Percentiles rank a stretch among this genome's conserved stretches.
These are phyloP conservation scores for Umbelopsis isabellina DNA, from an alignment of 192 early-diverging fungal species.

Conservation along the genomic window DNA sequence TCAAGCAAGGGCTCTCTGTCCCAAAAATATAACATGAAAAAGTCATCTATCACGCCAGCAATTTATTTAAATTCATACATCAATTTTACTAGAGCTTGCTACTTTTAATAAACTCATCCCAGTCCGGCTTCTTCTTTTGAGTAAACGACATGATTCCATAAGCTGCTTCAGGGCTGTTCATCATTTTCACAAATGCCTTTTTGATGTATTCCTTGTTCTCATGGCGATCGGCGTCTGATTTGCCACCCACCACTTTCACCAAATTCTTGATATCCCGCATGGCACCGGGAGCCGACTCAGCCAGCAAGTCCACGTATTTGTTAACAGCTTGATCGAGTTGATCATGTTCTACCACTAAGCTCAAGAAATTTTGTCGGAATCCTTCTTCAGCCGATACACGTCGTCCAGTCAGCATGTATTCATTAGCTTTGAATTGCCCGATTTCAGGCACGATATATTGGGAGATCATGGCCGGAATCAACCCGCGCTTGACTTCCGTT, in stretches of 20 bases:
- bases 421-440: constrained; percentile 49
- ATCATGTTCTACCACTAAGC: constrained; percentile 29
- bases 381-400: constrained; percentile 47
- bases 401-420: constrained; percentile 62
- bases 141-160: constrained; percentile 61
- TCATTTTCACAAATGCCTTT: constrained; percentile 57
- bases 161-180: constrained; percentile 60
- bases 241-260: constrained; percentile 38
- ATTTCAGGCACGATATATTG: constrained; percentile 64
- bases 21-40: too few relatives aligned
- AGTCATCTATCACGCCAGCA: too few relatives aligned
- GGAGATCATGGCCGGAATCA: constrained; percentile 70
- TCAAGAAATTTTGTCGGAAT: constrained; percentile 33
- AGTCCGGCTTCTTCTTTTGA: constrained; percentile 55
- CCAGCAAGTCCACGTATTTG: constrained; percentile 44
- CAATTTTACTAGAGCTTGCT: constrained; percentile 26
- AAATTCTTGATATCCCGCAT: constrained; percentile 57
- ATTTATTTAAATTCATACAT: too few relatives aligned
- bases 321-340: constrained; percentile 51
- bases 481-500: constrained; percentile 61
- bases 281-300: constrained; percentile 52
- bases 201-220: constrained; percentile 7
- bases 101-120: constrained; percentile 45
- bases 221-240: constrained; percentile 28
- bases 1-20: too few relatives aligned